phyloP scores from a whole-genome alignment of 2,329 filamentous ascomycete genomes.

The Aureobasidium sp. region DNA sequence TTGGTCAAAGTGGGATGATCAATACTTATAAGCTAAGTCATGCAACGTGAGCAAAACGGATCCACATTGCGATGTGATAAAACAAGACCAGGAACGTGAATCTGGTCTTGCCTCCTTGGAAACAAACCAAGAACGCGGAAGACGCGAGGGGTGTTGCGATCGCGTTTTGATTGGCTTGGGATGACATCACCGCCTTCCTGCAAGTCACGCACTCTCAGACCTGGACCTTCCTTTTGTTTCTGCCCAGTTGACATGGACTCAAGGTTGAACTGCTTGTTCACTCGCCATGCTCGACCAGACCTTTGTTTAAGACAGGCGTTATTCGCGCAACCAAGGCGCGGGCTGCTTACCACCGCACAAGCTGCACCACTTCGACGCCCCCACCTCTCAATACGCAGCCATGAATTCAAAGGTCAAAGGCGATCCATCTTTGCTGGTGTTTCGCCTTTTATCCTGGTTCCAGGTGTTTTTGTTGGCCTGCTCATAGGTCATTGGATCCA shows the following conservation, averaged over 20 bases:
- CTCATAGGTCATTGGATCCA: slow-evolving; percentile 55
- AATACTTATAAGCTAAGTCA: neutral
- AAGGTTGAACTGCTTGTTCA: neutral
- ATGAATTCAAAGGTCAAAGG: neutral
- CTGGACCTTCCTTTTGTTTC: neutral
- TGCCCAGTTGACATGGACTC: neutral
- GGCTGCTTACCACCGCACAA: neutral
- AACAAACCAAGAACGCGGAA: slow-evolving; percentile 2
- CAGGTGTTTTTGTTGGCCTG: slow-evolving; percentile 57
- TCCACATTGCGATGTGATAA: neutral
- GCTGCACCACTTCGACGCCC: neutral
- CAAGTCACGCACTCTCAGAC: neutral
- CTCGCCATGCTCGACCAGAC: neutral
- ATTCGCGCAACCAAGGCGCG: neutral
- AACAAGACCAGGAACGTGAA: neutral
- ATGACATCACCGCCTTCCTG: neutral
- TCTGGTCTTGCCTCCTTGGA: neutral
- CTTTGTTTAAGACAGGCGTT: neutral
- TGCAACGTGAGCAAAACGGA: neutral
- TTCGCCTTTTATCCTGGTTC: slow-evolving; percentile 45
- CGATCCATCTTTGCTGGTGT: slow-evolving; percentile 20
- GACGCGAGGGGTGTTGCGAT: slow-evolving; percentile 1
- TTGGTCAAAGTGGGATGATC: neutral
- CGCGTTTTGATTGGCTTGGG: slow-evolving; percentile 1
- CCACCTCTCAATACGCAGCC: neutral